A percentile compares a stretch with the other conserved stretches of the same genome.
These are phyloP conservation scores for Gossypium australe DNA, from an alignment of 345 rosid genomes.

Conservation along the genomic window DNA sequence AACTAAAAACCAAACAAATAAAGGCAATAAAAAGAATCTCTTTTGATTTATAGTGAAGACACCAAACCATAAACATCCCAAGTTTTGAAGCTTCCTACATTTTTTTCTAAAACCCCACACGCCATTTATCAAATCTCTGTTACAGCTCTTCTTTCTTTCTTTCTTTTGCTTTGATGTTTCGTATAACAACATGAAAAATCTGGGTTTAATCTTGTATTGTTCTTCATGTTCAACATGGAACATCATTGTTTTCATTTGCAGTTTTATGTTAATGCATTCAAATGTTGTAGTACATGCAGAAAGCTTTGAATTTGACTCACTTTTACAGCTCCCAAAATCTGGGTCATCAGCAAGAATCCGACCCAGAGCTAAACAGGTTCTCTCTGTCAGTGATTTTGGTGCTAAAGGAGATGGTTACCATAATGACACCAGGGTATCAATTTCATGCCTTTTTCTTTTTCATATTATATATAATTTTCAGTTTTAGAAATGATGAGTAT, in stretches of 20 bases:
- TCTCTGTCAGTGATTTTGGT: constrained; percentile 52
- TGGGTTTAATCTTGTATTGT: constrained; percentile 8
- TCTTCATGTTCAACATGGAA: constrained; percentile 18
- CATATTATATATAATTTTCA: neutral
- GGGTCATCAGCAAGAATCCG: constrained; percentile 25
- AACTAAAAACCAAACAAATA: neutral
- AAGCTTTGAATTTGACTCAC: constrained; percentile 56
- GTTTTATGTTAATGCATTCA: constrained; percentile 11
- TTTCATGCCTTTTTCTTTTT: neutral
- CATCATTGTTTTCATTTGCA: neutral
- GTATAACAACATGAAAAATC: constrained; percentile 21
- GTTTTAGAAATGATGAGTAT: neutral
- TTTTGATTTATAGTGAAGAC: neutral
- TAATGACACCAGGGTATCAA: constrained; percentile 62
- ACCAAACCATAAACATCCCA: neutral
- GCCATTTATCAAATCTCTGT: neutral
- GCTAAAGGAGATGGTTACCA: constrained; percentile 63
- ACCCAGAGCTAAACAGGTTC: constrained; percentile 48
- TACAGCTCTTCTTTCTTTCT: neutral
- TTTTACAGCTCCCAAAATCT: constrained; percentile 50
- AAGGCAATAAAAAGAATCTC: neutral
- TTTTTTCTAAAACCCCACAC: neutral
- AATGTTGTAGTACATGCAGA: constrained; percentile 27
- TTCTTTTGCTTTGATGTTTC: neutral
- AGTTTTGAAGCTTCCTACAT: constrained; percentile 3